Evolutionary conservation across 1,284 basidiomycete genomes (phyloP).

Genomic region (Dichomitus squalens): DNA sequence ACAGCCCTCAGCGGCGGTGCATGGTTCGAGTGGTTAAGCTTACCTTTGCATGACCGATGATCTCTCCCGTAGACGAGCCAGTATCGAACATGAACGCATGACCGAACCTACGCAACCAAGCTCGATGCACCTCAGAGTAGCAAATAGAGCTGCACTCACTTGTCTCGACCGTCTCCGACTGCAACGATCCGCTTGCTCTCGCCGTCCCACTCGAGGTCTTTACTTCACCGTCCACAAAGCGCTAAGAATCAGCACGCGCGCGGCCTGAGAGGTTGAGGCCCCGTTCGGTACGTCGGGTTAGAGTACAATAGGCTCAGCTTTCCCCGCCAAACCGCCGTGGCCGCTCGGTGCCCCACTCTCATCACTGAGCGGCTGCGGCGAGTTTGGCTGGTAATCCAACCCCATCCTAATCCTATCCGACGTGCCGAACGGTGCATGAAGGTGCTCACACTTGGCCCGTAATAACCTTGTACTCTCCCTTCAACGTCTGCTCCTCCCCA

Average conservation of each 20-base stretch:
- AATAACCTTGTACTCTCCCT: conserved; percentile 84
- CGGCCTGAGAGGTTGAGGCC: no score
- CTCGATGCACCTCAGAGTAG: no score
- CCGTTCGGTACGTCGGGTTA: no score
- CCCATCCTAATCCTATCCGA: no score
- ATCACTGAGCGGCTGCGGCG: no score
- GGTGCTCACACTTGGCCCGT: conserved; percentile 74
- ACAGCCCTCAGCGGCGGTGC: not conserved
- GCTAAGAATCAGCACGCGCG: not conserved
- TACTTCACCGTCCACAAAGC: conserved; percentile 46
- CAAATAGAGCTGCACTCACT: conserved; percentile 46
- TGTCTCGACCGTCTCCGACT: conserved; percentile 94
- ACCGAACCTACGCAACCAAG: conserved; percentile 63
- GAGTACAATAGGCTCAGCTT: no score
- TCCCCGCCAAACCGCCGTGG: no score
- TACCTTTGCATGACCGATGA: conserved; percentile 93
- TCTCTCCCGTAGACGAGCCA: conserved; percentile 92
- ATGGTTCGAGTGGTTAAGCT: not conserved
- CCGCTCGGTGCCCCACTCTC: no score
- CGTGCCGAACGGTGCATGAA: not conserved
- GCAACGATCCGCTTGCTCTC: conserved; percentile 96
- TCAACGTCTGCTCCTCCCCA: conserved; percentile 85
- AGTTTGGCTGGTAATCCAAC: no score
- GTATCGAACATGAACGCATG: conserved; percentile 88
- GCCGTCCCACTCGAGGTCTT: conserved; percentile 95